Evolutionary conservation across 768 basidiomycete genomes (phyloP), one percentile per base, ranked within the genome.

Genomic region (Mycena vitilis): DNA sequence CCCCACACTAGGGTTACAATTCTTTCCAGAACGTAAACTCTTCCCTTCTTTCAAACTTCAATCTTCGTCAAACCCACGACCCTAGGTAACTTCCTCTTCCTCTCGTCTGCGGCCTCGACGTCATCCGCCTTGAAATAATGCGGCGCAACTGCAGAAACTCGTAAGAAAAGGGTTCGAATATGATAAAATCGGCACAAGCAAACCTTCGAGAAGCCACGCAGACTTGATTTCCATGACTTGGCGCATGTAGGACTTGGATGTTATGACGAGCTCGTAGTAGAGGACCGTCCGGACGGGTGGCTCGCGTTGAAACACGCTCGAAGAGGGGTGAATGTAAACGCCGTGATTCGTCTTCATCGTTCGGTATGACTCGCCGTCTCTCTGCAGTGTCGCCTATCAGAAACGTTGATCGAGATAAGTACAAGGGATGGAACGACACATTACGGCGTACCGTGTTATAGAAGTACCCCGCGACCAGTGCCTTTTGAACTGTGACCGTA

Each of bases 291-390:
- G 30, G 95, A 95, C 98, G 80, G 99, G 97, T 0, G 98, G 98
- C 44, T 93, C 91, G 45, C 96, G 91, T 77, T 99, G 98, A 86
- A 99, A 99, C 22, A 99, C 84, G 6, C 96, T 94, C 5, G 95
- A 96, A 2, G 97, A 97, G 0, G 96, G 98, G 80, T 99, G 98
- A 61, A 99, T 95, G 80, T 97, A 99, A 58, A 99, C 96, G 0
- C 30, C 30, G 30, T 30, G 97, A 97, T n/a, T 98, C 99, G 38
- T 95, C 95, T 80, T 98, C 96, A 97, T 89, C 0, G 96, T 97
- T 81, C 99, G 99, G 86, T 99, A 99, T 5, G 30, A 30, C 30
- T 30, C 30, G 30, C 30, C 30, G 30, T 10, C 98, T 98, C 78
- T 98, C 97, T 75, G 95, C 95, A 6, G 94, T 94, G 75, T 96